Evolutionary conservation across 208 protist genomes (phyloP), one percentile per base, ranked within the genome.

Genomic region (Crithidia acanthocephali): DNA sequence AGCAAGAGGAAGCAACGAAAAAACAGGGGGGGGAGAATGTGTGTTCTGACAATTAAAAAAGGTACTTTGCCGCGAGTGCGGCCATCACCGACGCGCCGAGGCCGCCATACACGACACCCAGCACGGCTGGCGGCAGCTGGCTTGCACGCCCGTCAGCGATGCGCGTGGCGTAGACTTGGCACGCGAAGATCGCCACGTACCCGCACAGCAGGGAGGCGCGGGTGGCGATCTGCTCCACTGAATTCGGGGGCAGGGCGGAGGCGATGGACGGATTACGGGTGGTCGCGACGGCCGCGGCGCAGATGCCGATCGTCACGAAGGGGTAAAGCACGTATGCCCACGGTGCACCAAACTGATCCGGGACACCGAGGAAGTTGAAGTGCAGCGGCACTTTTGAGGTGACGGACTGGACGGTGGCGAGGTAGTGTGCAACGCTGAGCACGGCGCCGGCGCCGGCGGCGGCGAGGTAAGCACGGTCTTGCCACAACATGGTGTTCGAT

Each of bases 251-350:
- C 40, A 72, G 10, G 2, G 35, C 47, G 1, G 40, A 35, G 5
- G 18, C 40, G 5, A 57, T 15, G 11, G 18, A 37, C 4, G 72
- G 72, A 2, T 27, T 35, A 20, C 51, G 1, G 0, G 45, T 50
- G 11, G 42, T 47, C 25, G 27, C 40, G 18, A 44, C 40, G 0
- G 51, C 40, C 2, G 65, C 30, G 16, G 63, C 13, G 1, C 56
- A 57, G 7, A 72, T 11, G 7, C 22, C 13, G 8, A 64, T 37
- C 7, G 44, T 16, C 50, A 33, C 2, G 3, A 68, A 0, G 0
- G 69, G 75, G 28, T 69, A 76, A n/a, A 81, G 27, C 27, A 71
- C 37, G 27, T 65, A 75, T 1, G 56, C 30, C 74, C 68, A 80
- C 20, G 72, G 50, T 25, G 72, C 55, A 8, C 55, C 64, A 13